A percentile compares a stretch with the other conserved stretches of the same genome.
Conservation (phyloP, 805 yeast genomes). For the Diddensiella santjacobensis region DNA sequence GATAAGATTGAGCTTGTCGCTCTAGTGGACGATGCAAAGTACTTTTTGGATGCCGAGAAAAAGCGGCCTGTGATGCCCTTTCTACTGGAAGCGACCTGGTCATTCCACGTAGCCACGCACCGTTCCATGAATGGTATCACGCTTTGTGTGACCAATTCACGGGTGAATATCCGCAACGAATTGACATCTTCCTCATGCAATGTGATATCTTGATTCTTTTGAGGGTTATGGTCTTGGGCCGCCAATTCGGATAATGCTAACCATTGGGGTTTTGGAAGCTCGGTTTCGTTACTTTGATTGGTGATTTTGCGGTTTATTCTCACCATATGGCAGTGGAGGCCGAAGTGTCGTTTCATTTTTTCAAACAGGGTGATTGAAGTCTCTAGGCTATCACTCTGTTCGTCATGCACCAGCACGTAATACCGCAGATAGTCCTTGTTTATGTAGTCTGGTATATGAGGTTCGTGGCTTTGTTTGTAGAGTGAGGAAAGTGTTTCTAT, state of each 20-base stretch:
- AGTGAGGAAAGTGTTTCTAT: slow-evolving; percentile 50
- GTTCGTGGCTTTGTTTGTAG: slow-evolving; percentile 43
- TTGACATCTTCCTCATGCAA: slow-evolving; percentile 37
- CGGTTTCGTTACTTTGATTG: slow-evolving; percentile 6
- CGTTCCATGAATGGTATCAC: slow-evolving; percentile 82
- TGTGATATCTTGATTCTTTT: slow-evolving; percentile 15
- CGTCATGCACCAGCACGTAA: slow-evolving; percentile 50
- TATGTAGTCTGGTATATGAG: slow-evolving; percentile 55
- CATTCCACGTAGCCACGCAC: slow-evolving; percentile 81
- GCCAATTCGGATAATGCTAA: slow-evolving; percentile 2
- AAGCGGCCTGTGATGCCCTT: slow-evolving; percentile 71
- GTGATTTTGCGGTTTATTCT: slow-evolving; percentile 20
- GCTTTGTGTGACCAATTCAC: slow-evolving; percentile 46
- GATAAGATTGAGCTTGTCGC: slow-evolving; percentile 30
- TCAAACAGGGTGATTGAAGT: slow-evolving; percentile 39
- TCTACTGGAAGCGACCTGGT: slow-evolving; percentile 70
- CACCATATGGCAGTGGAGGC: slow-evolving; percentile 26
- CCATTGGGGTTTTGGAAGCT: slow-evolving; percentile 9
- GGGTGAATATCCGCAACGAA: slow-evolving; percentile 39
- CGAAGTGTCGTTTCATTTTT: slow-evolving; percentile 38
- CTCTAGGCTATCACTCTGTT: slow-evolving; percentile 43
- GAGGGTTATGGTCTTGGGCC: slow-evolving; percentile 18
- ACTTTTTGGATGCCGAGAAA: slow-evolving; percentile 60
- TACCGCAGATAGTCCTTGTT: slow-evolving; percentile 59
- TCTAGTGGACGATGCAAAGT: slow-evolving; percentile 35